Evolutionary conservation across 2,329 filamentous ascomycete species (phyloP).

Genomic region (Colletotrichum higginsianum): DNA sequence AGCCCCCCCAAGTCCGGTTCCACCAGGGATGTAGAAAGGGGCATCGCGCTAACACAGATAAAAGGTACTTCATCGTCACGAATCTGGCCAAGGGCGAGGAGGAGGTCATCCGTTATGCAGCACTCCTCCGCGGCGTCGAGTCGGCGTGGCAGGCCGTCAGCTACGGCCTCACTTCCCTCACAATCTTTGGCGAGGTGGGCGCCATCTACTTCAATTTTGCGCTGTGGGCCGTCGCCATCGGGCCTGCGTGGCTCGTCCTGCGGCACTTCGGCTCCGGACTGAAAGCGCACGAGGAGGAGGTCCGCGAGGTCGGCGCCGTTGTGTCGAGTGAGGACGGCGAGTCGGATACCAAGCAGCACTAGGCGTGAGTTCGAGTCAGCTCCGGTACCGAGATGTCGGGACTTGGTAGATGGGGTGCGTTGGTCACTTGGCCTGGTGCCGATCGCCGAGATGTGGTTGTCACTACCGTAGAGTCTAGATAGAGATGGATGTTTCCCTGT

Average conservation of each 20-base stretch:
- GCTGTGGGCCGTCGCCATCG: slow-evolving; percentile 75
- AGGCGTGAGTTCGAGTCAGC: background rate
- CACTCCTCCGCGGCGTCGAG: slow-evolving; percentile 78
- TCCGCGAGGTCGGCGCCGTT: slow-evolving; percentile 8
- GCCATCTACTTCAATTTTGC: slow-evolving; percentile 80
- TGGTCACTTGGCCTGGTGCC: background rate
- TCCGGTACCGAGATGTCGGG: background rate
- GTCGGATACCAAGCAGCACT: slow-evolving; percentile 31
- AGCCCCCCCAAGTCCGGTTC: background rate
- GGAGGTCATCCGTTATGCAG: slow-evolving; percentile 78
- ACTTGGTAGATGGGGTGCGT: slow-evolving; percentile 6
- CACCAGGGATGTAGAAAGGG: background rate
- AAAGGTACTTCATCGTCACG: slow-evolving; percentile 78
- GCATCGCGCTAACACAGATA: background rate
- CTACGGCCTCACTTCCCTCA: slow-evolving; percentile 76
- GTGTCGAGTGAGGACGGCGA: slow-evolving; percentile 42
- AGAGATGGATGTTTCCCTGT: background rate
- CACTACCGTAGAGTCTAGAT: background rate
- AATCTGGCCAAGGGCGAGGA: slow-evolving; percentile 73
- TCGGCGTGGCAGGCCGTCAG: slow-evolving; percentile 81
- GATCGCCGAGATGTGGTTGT: background rate
- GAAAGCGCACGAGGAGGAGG: background rate
- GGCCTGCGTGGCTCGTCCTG: slow-evolving; percentile 78
- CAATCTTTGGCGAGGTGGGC: slow-evolving; percentile 75
- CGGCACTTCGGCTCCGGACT: slow-evolving; percentile 63